Evolutionary conservation across 1,284 basidiomycete species (phyloP), one percentile per base, ranked within the genome.

Genomic region (Chondrostereum purpureum): DNA sequence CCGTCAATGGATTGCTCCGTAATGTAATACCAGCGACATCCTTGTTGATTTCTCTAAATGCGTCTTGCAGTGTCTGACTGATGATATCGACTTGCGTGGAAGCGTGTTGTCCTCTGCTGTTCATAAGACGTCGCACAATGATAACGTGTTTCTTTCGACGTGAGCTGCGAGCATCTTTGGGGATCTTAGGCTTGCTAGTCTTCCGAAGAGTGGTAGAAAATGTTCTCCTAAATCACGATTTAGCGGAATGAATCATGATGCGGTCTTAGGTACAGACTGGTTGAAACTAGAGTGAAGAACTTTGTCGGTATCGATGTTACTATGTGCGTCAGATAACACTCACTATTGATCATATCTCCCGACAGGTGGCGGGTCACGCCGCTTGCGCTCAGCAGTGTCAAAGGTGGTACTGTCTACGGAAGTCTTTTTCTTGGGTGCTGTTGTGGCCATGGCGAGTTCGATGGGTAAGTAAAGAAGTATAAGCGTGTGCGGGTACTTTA

Each of bases 271-370:
- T 11, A 35, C 43, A 18, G 13, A 51, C 47, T 46, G 33, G 31
- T 51, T 44, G 40, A 51, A 53, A 33, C 52, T 53, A 33, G 20
- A 17, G 33, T 10, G 34, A 18, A 16, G n/a, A 39, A 18, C 14
- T 5, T 39, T 11, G 20, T 33, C 21, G 39, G 43, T 19, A 24
- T 2, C n/a, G n/a, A n/a, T n/a, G n/a, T n/a, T n/a, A n/a, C n/a
- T n/a, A n/a, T n/a, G n/a, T n/a, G n/a, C n/a, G 37, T 18, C 3
- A 6, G 18, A 14, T 21, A 20, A 18, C 13, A 37, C 53, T 36
- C 40, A 58, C 57, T 57, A 58, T 44, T 53, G 44, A 22, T 58
- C 57, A 44, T 58, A 58, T 12, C 54, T n/a, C n/a, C n/a, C n/a
- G n/a, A n/a, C n/a, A n/a, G n/a, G n/a, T n/a, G n/a, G n/a, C n/a